Base-by-base conservation (phyloP, 208 protist species). In the Porcisia deanei region DNA sequence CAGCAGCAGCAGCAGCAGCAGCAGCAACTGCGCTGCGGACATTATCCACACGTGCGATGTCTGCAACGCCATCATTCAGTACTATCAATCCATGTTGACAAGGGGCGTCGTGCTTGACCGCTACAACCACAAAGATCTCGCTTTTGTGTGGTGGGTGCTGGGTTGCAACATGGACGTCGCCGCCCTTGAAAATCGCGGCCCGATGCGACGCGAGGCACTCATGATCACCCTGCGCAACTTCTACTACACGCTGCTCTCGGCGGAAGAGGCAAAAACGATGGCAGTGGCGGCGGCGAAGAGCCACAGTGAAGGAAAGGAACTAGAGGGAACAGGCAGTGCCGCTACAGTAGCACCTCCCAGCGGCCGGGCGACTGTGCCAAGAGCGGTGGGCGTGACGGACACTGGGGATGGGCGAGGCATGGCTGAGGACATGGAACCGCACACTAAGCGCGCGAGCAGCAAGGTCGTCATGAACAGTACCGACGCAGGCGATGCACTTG, bases 121-220 rank as follows among this genome's bases (percentile, higher is more conserved):
- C n/a, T 92, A 92, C 77, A 96, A 88, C 71, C 77, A 91, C 67
- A 96, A 96, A 73, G 89, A 94, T 60, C 73, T 96, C 53, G 86
- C 83, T 57, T 96, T 96, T 83, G 85, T 87, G 52, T 94, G 89
- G 86, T 96, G 91, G 91, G 91, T 96, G 30, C 66, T 96, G n/a
- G 86, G 88, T 9, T 80, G 83, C 20, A 86, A 96, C 71, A 96
- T 96, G 91, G 80, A 92, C 79, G 79, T 81, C 6, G 71, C 71
- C 3, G 88, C 85, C 5, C 80, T 96, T 47, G 82, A 91, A 63
- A 68, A 82, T 10, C 76, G 79, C 14, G 73, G 85, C 47, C 79
- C 87, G 3, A 75, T 83, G 69, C 87, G 91, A 22, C 87, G 89
- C 9, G 91, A 95, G 79, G 84, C 87, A 30, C 75, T 95, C 49